Evolutionary conservation across 2,329 filamentous ascomycete genomes (phyloP).

Genomic region (Aureobasidium mangrovei): DNA sequence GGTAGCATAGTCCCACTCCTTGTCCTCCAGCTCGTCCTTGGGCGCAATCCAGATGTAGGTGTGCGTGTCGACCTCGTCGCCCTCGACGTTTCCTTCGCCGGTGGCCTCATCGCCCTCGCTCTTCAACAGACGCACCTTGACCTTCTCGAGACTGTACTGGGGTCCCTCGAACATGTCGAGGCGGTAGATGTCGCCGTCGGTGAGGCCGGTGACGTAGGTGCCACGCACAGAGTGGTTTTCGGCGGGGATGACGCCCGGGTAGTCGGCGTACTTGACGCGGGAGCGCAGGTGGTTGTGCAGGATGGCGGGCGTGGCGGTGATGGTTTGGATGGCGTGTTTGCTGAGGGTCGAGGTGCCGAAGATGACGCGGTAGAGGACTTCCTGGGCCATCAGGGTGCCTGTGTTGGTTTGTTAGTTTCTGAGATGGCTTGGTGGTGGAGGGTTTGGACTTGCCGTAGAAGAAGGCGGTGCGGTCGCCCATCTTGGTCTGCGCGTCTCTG

Average conservation of each 20-base stretch:
- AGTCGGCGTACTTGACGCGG: slow-evolving; percentile 62
- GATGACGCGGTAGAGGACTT: slow-evolving; percentile 78
- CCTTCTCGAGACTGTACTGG: slow-evolving; percentile 54
- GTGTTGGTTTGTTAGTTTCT: not conserved
- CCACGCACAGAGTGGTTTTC: slow-evolving; percentile 52
- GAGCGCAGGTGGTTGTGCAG: slow-evolving; percentile 63
- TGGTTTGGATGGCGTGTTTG: slow-evolving; percentile 34
- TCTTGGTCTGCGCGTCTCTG: slow-evolving; percentile 19
- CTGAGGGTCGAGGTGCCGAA: slow-evolving; percentile 50
- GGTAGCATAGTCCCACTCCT: slow-evolving; percentile 81
- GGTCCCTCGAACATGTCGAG: slow-evolving; percentile 76
- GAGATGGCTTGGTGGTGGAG: not conserved
- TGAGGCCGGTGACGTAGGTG: slow-evolving; percentile 68
- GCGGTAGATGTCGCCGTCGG: slow-evolving; percentile 62
- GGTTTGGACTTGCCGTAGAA: slow-evolving; percentile 47
- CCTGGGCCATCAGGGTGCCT: slow-evolving; percentile 68
- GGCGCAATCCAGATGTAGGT: slow-evolving; percentile 45
- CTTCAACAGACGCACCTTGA: slow-evolving; percentile 26
- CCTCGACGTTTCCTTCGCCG: slow-evolving; percentile 27
- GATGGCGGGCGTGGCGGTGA: slow-evolving; percentile 66
- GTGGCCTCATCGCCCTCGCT: slow-evolving; percentile 21
- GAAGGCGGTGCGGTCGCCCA: slow-evolving; percentile 48
- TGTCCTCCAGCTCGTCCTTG: slow-evolving; percentile 49
- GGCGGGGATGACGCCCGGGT: slow-evolving; percentile 62
- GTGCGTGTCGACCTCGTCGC: slow-evolving; percentile 36